Percentiles rank a stretch among this genome's conserved stretches.
phyloP scores from a whole-genome alignment of 164 flowering plant genomes.

The Aristolochia fimbriata region DNA sequence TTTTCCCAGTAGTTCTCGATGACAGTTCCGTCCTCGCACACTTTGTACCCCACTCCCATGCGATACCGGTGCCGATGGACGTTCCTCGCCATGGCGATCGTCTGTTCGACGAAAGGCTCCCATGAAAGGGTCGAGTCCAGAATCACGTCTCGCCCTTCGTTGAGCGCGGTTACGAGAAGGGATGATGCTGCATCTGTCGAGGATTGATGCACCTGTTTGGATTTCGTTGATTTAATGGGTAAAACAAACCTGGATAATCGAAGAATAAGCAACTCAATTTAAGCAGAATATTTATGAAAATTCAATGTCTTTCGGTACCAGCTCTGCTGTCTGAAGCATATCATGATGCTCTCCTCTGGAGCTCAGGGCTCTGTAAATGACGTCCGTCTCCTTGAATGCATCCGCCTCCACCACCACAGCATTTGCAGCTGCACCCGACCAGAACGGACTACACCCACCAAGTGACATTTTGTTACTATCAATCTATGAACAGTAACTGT shows the following conservation, averaged over 20 bases:
- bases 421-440: constrained; percentile 60
- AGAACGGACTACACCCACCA: constrained; percentile 50
- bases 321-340: constrained; percentile 91
- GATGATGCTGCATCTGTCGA: constrained; percentile 94
- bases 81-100: constrained; percentile 77
- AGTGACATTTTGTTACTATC: not conserved
- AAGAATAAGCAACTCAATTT: no score
- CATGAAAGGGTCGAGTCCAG: constrained; percentile 92
- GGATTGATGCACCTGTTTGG: constrained; percentile 76
- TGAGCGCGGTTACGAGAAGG: constrained; percentile 78
- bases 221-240: not conserved
- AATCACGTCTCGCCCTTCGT: constrained; percentile 91
- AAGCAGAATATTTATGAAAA: no score
- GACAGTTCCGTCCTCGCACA: constrained; percentile 50
- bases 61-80: constrained; percentile 65
- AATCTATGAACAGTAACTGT: no score
- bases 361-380: constrained; percentile 73
- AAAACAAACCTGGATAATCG: no score
- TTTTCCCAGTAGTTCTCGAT: constrained; percentile 81
- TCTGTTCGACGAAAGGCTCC: constrained; percentile 82
- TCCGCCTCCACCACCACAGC: constrained; percentile 95
- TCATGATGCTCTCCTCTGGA: constrained; percentile 71
- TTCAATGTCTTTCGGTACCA: constrained; percentile 24
- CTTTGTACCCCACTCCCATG: constrained; percentile 87
- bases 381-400: constrained; percentile 91